Evolutionary conservation across 441 rosid species (phyloP).

Genomic region (Erodium texanum): DNA sequence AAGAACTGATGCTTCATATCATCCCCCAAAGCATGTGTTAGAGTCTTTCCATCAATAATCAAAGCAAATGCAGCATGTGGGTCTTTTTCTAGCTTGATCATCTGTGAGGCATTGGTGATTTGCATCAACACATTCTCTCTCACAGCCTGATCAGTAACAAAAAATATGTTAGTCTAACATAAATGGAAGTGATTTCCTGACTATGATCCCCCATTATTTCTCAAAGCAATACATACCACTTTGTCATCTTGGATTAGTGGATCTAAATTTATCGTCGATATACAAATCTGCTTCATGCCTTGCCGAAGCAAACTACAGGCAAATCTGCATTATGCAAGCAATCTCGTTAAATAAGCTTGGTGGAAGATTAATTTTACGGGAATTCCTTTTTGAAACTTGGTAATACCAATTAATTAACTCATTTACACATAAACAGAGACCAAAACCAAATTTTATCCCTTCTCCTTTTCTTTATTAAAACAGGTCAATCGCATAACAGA

Average conservation of each 20-base stretch:
- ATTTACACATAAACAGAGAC: background rate
- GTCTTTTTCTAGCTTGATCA: slow-evolving; percentile 55
- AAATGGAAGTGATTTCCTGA: slow-evolving; percentile 24
- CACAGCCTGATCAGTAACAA: slow-evolving; percentile 33
- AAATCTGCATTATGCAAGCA: slow-evolving; percentile 38
- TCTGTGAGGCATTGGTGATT: slow-evolving; percentile 66
- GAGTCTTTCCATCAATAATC: slow-evolving; percentile 65
- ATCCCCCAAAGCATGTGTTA: slow-evolving; percentile 59
- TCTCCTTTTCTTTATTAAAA: background rate
- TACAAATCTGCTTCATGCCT: slow-evolving; percentile 60
- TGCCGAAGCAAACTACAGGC: slow-evolving; percentile 70
- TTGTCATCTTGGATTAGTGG: slow-evolving; percentile 46
- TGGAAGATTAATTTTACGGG: slow-evolving; percentile 4
- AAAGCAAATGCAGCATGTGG: slow-evolving; percentile 49
- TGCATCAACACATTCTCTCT: slow-evolving; percentile 42
- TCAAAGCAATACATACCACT: slow-evolving; percentile 51
- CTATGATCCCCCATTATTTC: slow-evolving; percentile 33
- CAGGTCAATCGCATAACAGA: background rate
- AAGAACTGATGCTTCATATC: slow-evolving; percentile 40
- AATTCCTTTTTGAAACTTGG: slow-evolving; percentile 2
- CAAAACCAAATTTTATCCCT: background rate
- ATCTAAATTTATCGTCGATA: slow-evolving; percentile 51
- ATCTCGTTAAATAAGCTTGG: slow-evolving; percentile 10
- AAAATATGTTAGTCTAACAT: slow-evolving; percentile 22
- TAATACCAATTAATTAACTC: background rate